Evolutionary conservation across 768 basidiomycete genomes (phyloP).

Genomic region (Holtermannia corniformis): DNA sequence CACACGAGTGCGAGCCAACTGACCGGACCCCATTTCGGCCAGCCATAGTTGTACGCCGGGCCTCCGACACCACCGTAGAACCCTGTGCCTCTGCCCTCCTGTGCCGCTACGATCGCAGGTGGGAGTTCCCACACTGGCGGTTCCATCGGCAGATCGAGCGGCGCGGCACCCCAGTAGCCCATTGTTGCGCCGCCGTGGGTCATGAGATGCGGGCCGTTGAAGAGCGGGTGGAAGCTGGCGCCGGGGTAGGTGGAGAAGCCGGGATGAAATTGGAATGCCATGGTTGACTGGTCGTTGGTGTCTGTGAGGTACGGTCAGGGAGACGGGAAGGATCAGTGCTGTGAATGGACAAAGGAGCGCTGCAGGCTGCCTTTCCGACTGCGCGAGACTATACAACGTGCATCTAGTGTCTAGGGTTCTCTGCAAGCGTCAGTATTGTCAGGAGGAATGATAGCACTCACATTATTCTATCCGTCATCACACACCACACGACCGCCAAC

Average conservation of each 20-base stretch:
- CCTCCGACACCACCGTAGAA: slow-evolving; percentile 12
- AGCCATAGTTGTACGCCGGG: slow-evolving; percentile 28
- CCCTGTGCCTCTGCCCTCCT: slow-evolving; percentile 26
- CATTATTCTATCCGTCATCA: not conserved
- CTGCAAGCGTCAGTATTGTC: too few relatives aligned
- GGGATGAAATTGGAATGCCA: slow-evolving; percentile 15
- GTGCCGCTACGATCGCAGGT: slow-evolving; percentile 23
- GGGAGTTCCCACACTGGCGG: slow-evolving; percentile 21
- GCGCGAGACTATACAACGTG: too few relatives aligned
- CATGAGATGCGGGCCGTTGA: slow-evolving; percentile 30
- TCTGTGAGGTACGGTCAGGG: not conserved
- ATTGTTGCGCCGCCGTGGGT: slow-evolving; percentile 17
- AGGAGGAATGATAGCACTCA: too few relatives aligned
- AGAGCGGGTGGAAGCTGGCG: slow-evolving; percentile 29
- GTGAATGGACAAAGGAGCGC: not conserved
- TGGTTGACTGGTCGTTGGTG: not conserved
- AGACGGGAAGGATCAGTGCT: not conserved
- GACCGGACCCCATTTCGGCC: slow-evolving; percentile 36
- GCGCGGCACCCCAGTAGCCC: slow-evolving; percentile 32
- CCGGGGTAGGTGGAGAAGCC: slow-evolving; percentile 30
- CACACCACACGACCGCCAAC: not conserved
- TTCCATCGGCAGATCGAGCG: slow-evolving; percentile 10
- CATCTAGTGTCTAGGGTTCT: too few relatives aligned
- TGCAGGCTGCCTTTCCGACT: too few relatives aligned
- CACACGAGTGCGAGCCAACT: not conserved